Evolutionary conservation across 768 basidiomycete species (phyloP).

Genomic region (Trametes elegans): DNA sequence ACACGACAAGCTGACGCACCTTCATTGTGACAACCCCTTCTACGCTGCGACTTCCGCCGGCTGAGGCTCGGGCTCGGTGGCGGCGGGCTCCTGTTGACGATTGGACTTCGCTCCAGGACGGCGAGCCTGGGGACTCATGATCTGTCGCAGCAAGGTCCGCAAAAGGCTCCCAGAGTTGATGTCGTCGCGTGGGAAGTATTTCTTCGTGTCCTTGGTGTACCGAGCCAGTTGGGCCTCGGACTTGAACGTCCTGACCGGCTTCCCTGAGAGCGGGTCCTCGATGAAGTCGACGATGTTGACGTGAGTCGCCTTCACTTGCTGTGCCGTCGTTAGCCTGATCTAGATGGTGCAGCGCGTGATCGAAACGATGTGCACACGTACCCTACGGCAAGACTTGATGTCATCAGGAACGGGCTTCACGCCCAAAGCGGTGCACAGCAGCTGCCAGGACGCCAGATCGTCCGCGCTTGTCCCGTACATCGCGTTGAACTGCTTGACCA

Average conservation of each 20-base stretch:
- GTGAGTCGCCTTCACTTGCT: conserved; percentile 27
- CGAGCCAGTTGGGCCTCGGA: conserved; percentile 25
- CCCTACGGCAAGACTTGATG: conserved; percentile 10
- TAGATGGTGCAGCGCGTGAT: not conserved
- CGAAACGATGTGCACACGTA: conserved; percentile 1
- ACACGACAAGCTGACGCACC: too few relatives aligned
- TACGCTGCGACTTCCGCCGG: not conserved
- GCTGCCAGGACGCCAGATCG: conserved; percentile 11
- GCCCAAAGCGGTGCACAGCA: conserved; percentile 3
- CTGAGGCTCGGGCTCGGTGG: not conserved
- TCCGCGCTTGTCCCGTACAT: conserved; percentile 21
- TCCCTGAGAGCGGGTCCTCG: conserved; percentile 14
- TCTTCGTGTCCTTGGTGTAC: conserved; percentile 1
- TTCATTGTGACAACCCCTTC: not conserved
- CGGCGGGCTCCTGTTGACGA: not conserved
- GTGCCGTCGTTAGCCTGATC: not conserved
- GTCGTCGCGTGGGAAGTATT: conserved; percentile 30
- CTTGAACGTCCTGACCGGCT: conserved; percentile 23
- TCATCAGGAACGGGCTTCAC: not conserved
- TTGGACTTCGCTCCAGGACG: not conserved
- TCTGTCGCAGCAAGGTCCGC: conserved; percentile 28
- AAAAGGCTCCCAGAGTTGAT: conserved; percentile 32
- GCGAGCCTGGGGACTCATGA: conserved; percentile 2
- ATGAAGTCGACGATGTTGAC: conserved; percentile 36
- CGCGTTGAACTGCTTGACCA: conserved; percentile 20